Evolutionary conservation across 129 eudicot species (phyloP).

Genomic region (Helichrysum umbraculigerum): DNA sequence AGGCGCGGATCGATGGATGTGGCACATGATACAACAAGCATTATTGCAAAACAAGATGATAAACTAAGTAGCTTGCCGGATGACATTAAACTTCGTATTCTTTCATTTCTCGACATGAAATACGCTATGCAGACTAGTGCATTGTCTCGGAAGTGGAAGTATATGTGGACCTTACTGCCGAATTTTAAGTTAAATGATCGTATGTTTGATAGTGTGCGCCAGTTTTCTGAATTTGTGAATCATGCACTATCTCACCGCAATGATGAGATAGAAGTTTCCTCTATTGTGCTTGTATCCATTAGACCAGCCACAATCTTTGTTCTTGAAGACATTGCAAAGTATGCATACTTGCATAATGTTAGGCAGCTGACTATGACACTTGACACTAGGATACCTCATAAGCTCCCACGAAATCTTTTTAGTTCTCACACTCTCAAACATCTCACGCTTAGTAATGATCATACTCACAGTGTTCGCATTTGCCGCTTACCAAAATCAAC

Average conservation of each 20-base stretch:
- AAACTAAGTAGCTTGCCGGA: constrained; percentile 26
- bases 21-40: constrained; percentile 3
- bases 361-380: constrained; percentile 1
- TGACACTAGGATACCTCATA: too few species aligned
- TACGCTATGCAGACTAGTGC: constrained; percentile 8
- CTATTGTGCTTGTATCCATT: constrained; percentile 7
- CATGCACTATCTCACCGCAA: background rate
- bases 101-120: constrained; percentile 17
- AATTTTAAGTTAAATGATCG: background rate
- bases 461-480: background rate
- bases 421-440: constrained; percentile 16
- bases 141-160: constrained; percentile 19
- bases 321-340: background rate
- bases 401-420: constrained; percentile 3
- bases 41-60: constrained; percentile 9
- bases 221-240: constrained; percentile 18
- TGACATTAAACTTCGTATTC: constrained; percentile 17
- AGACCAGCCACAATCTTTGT: background rate
- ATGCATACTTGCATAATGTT: constrained; percentile 22
- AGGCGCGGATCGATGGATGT: background rate
- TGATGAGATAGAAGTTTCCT: background rate
- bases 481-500: background rate
- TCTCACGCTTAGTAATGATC: background rate
- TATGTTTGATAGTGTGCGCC: background rate
- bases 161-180: constrained; percentile 8